Conservation (phyloP, 768 basidiomycete genomes). For the Lactifluus pinguis region DNA sequence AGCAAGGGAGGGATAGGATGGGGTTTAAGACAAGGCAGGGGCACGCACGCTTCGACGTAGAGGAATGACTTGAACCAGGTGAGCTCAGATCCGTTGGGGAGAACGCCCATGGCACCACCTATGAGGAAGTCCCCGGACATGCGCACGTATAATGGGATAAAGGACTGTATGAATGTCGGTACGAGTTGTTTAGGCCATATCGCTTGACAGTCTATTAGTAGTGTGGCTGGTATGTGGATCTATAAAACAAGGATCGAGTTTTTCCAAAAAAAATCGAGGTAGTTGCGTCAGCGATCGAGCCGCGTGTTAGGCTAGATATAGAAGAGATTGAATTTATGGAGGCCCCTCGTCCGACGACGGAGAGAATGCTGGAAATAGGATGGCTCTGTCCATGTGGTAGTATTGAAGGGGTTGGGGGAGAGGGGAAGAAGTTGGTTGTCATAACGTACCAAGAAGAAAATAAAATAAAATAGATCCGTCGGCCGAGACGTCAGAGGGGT, state of each 20-base stretch:
- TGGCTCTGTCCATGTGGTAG: no score
- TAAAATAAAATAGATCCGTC: slow-evolving; percentile 58
- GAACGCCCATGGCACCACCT: slow-evolving; percentile 39
- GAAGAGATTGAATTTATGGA: no score
- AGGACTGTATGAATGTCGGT: slow-evolving; percentile 36
- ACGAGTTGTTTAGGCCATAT: slow-evolving; percentile 47
- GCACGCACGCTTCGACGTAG: slow-evolving; percentile 46
- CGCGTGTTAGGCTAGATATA: no score
- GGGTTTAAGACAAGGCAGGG: neutral
- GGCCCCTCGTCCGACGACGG: neutral
- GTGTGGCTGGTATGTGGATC: slow-evolving; percentile 61
- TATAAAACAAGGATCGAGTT: slow-evolving; percentile 19
- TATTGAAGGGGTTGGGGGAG: no score
- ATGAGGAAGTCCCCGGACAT: slow-evolving; percentile 63
- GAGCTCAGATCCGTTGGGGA: slow-evolving; percentile 27
- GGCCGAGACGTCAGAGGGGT: slow-evolving; percentile 47
- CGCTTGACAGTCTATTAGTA: slow-evolving; percentile 63
- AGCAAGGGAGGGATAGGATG: no score
- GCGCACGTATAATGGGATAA: slow-evolving; percentile 43
- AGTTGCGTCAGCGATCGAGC: neutral
- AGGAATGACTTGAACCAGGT: slow-evolving; percentile 62
- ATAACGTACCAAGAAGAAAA: slow-evolving; percentile 54
- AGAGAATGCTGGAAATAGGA: neutral
- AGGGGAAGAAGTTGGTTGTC: neutral
- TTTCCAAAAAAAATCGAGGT: neutral